Base-by-base conservation (phyloP, 2,329 filamentous ascomycete genomes). In the Xenoacremonium recifei region DNA sequence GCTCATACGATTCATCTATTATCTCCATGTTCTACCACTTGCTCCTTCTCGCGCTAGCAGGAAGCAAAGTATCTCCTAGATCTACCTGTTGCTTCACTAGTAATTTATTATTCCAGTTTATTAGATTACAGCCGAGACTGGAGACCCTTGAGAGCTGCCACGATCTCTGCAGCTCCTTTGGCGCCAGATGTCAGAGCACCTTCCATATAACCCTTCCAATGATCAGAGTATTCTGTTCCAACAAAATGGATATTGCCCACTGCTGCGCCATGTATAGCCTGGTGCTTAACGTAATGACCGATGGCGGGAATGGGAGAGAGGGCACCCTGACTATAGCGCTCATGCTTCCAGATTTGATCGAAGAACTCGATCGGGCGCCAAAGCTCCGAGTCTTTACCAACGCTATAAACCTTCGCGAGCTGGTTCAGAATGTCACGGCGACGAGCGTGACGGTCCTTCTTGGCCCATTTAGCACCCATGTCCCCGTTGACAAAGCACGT, bases 161-260 rank as follows among this genome's bases (percentile, higher is more conserved):
- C n/a, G n/a, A n/a, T n/a, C 52, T 76, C 71, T 21, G 58, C 57
- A 1, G 70, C 71, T 0, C 67, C 68, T 17, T 64, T 50, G 45
- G 72, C 65, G 0, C 74, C 73, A 4, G 64, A 68, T 0, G 66
- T 51, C 17, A 76, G 59, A 1, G 73, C 73, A 5, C 73, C 73
- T 43, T 77, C 73, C 65, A 77, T 74, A 47, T 76, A 76, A 0
- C 73, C 73, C 41, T 72, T 73, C 74, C 72, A 77, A 35, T 72
- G 68, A 3, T 45, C 61, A 6, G 66, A 64, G 11, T 67, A 71
- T 57, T 77, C 73, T 0, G 73, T 77, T 0, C 73, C 73, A 3
- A 71, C 71, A 49, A 75, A 77, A 47, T 77, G 71, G 4, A 76
- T 20, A 25, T 69, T 66, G 1, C 66, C 62, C n/a, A 64, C 49